These are phyloP conservation scores for Amanita jacksonii DNA, from an alignment of 768 basidiomycete genomes.

Conservation along the genomic window DNA sequence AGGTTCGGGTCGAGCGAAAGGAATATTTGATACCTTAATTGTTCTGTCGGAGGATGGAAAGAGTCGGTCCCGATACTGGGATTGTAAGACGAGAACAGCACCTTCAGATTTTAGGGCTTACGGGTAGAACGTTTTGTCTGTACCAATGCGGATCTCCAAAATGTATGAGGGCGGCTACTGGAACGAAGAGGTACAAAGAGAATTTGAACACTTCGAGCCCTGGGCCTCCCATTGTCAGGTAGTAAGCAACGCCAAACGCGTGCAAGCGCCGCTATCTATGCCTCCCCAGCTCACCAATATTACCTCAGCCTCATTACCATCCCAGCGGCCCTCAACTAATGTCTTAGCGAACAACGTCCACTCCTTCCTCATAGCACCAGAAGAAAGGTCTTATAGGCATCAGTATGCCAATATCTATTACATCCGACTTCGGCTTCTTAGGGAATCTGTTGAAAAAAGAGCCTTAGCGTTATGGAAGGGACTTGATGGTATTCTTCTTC, in stretches of 20 bases:
- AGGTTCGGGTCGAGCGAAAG: not conserved
- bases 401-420: slow-evolving; percentile 55
- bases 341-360: slow-evolving; percentile 29
- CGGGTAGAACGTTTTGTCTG: slow-evolving; percentile 63
- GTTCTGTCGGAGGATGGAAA: slow-evolving; percentile 57
- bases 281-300: too few relatives aligned
- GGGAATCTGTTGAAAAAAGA: slow-evolving; percentile 29
- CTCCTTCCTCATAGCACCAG: slow-evolving; percentile 35
- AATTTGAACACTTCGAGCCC: slow-evolving; percentile 91
- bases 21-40: slow-evolving; percentile 28
- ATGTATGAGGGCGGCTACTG: slow-evolving; percentile 69
- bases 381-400: slow-evolving; percentile 41
- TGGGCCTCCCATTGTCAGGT: slow-evolving; percentile 49
- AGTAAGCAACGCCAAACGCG: slow-evolving; percentile 24
- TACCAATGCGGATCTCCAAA: slow-evolving; percentile 91
- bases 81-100: too few relatives aligned
- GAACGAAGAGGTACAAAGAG: slow-evolving; percentile 76
- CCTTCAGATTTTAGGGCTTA: too few relatives aligned
- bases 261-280: not conserved
- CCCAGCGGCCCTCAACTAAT: slow-evolving; percentile 29
- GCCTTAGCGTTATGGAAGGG: slow-evolving; percentile 33
- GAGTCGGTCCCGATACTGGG: slow-evolving; percentile 61
- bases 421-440: slow-evolving; percentile 32
- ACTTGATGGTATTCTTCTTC: slow-evolving; percentile 22
- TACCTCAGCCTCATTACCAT: too few relatives aligned